phyloP scores from a whole-genome alignment of 805 yeast species.

The Saccharomycopsis lassenensis region DNA sequence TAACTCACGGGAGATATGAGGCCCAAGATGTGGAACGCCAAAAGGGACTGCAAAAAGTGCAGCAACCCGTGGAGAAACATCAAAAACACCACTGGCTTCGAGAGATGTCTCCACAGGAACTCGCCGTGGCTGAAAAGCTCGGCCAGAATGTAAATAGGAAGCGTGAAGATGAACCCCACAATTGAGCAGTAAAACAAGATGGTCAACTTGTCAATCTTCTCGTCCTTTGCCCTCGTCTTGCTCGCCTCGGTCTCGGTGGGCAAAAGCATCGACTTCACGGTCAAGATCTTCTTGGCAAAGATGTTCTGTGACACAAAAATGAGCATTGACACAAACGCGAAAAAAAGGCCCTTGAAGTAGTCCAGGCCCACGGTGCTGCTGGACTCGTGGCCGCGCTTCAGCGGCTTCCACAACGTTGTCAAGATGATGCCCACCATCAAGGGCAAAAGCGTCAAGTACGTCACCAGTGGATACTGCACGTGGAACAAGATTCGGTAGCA shows the following conservation, averaged over 20 bases:
- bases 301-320: constrained; percentile 73
- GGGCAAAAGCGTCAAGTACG: constrained; percentile 74
- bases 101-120: constrained; percentile 24
- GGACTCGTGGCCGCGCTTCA: not conserved
- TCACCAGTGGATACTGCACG: constrained; percentile 44
- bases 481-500: constrained; percentile 58
- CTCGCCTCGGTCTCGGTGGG: constrained; percentile 20
- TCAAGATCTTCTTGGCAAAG: constrained; percentile 64
- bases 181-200: constrained; percentile 62
- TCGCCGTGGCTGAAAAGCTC: constrained; percentile 29
- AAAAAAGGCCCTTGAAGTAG: constrained; percentile 26
- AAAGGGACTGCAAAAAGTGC: constrained; percentile 61
- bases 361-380: not conserved
- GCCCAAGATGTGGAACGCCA: constrained; percentile 71
- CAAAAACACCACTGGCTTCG: constrained; percentile 24
- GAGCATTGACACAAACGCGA: constrained; percentile 32
- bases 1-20: constrained; percentile 64
- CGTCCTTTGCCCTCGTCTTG: constrained; percentile 20
- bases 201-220: constrained; percentile 59
- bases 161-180: constrained; percentile 54
- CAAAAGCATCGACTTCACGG: constrained; percentile 30
- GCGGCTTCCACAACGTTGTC: constrained; percentile 24
- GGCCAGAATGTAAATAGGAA: constrained; percentile 52
- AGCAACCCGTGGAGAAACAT: constrained; percentile 53
- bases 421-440: constrained; percentile 78